Evolutionary conservation across 768 basidiomycete genomes (phyloP), one percentile per base, ranked within the genome.

Genomic region (Clitopilus passeckerianus): DNA sequence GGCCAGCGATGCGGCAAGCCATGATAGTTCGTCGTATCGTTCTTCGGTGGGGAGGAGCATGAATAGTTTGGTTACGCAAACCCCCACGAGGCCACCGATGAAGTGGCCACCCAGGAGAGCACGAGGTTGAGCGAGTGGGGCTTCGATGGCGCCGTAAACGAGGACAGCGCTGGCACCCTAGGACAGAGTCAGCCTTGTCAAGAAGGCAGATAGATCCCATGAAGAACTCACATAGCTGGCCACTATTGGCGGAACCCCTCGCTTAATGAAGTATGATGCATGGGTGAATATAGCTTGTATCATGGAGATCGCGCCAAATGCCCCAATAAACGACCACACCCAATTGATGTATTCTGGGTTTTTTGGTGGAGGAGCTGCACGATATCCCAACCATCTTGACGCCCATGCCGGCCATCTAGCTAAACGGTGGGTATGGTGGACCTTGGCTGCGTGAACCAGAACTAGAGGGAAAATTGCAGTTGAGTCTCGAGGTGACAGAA

Each of bases 101-200:
- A 82, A 79, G 60, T 83, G 83, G 0, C 83, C 82, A 2, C 78
- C 77, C 35, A 86, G 54, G 4, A 84, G 71, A 1, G 78, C 69
- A 15, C 82, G 76, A 14, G 83, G 83, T 68, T 85, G 83, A 0
- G 80, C 78, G 37, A 85, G 66, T 6, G 82, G 82, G 5, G 75
- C 71, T 20, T 85, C 81, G 54, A 85, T 74, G 1, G 77, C 74
- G 16, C 80, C 83, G 59, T 83, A 85, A 30, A 82, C 75, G 46
- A 86, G 72, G 8, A 84, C 78, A 6, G 84, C 83, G 10, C 80
- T 79, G 22, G 82, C 82, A 20, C 80, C 83, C 84, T 85, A 16
- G 23, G 12, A 18, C 10, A 15, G 14, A 5, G 8, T 33, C 30
- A 33, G 30, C 8, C 14, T 30, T 10, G 43, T 22, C 10, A 16